A percentile compares a stretch with the other conserved stretches of the same genome.
phyloP scores from a whole-genome alignment of 768 basidiomycete species.

The Leccinum boreale region DNA sequence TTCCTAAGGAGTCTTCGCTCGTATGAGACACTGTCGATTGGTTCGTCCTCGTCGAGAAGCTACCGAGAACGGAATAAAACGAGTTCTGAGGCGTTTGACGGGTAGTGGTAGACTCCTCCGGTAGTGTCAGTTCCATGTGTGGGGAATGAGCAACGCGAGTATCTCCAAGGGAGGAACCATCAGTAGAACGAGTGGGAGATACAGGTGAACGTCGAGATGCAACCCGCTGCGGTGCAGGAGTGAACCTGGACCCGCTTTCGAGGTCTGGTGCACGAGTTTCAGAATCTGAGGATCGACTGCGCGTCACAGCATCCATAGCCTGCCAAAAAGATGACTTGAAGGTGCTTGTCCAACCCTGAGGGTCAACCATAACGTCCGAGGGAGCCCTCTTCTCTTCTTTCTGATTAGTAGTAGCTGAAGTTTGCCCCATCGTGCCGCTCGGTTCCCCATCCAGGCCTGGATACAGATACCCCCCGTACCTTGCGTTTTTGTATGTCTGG shows the following conservation, averaged over 20 bases:
- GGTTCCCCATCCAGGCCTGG: constrained; percentile 1
- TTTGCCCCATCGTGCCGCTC: background rate
- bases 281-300: constrained; percentile 32
- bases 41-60: background rate
- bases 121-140: background rate
- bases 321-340: constrained; percentile 44
- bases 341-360: constrained; percentile 39
- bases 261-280: background rate
- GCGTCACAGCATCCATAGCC: constrained; percentile 49
- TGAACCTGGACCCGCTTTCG: constrained; percentile 17
- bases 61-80: background rate
- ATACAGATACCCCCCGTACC: constrained; percentile 14
- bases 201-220: constrained; percentile 11
- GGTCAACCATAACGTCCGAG: constrained; percentile 6
- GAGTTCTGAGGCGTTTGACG: background rate
- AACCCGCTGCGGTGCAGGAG: constrained; percentile 18
- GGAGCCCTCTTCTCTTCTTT: background rate
- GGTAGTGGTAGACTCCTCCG: background rate
- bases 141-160: background rate
- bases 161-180: background rate
- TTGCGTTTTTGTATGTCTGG: constrained; percentile 8
- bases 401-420: background rate
- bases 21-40: background rate
- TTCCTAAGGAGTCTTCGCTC: background rate
- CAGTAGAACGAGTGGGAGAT: background rate